Percentiles rank a stretch among this genome's conserved stretches.
Evolutionary conservation across 768 basidiomycete genomes (phyloP).

Genomic region (Russula sp.): DNA sequence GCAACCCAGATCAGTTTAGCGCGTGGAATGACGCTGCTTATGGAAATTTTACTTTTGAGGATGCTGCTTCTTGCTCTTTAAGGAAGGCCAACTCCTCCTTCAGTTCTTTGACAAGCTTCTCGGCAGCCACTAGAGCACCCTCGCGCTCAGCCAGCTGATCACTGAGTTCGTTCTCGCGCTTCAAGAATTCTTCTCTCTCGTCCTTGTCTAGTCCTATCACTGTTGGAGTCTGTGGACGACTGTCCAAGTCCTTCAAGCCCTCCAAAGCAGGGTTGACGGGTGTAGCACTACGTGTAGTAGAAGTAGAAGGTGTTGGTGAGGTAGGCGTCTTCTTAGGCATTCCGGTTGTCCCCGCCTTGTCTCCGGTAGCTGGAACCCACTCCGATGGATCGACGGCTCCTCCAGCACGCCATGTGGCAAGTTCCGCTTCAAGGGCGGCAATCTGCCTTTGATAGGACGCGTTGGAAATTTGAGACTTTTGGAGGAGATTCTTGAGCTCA

Average conservation of each 20-base stretch:
- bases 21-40: conserved; percentile 10
- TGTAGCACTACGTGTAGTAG: conserved; percentile 65
- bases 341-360: conserved; percentile 46
- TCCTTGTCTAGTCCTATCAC: conserved; percentile 89
- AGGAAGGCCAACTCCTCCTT: conserved; percentile 86
- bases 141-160: conserved; percentile 93
- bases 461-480: conserved; percentile 85
- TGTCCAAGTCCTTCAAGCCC: conserved; percentile 71
- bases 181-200: conserved; percentile 95
- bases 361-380: conserved; percentile 68
- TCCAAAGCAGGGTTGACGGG: conserved; percentile 73
- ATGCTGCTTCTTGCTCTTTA: conserved; percentile 82
- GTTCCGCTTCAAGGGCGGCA: conserved; percentile 84
- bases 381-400: conserved; percentile 78
- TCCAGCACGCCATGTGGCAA: conserved; percentile 85
- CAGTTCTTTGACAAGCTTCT: conserved; percentile 84
- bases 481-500: conserved; percentile 89
- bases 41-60: conserved; percentile 58
- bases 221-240: conserved; percentile 90
- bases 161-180: conserved; percentile 93
- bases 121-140: conserved; percentile 69
- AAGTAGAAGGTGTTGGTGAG: conserved; percentile 64
- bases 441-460: conserved; percentile 84
- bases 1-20: conserved; percentile 11
- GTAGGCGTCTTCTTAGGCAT: conserved; percentile 48